Conservation (phyloP, 1,284 basidiomycete species). For the Naganishia cerealis region DNA sequence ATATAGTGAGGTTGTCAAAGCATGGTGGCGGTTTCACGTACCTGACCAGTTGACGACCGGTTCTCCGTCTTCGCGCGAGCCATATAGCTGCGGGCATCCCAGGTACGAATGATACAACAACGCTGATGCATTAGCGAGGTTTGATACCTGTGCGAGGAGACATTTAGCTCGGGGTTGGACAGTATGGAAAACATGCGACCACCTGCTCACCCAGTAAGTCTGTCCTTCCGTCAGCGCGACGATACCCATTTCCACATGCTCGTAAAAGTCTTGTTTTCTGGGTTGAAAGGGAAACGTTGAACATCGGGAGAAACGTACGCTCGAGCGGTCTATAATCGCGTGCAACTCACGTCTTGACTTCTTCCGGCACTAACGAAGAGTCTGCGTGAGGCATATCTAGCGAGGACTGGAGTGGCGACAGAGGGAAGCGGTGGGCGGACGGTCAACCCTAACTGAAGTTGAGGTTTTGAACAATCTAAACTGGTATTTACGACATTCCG, state of each 20-base stretch:
- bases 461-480: too few relatives aligned
- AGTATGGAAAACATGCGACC: not conserved
- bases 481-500: too few relatives aligned
- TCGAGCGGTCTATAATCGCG: not conserved
- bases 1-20: not conserved
- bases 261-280: slow-evolving; percentile 72
- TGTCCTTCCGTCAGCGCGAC: slow-evolving; percentile 65
- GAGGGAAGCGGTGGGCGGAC: too few relatives aligned
- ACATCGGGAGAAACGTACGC: not conserved
- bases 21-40: slow-evolving; percentile 53
- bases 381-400: slow-evolving; percentile 78
- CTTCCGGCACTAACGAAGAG: slow-evolving; percentile 67
- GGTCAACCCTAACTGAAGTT: too few relatives aligned
- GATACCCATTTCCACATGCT: slow-evolving; percentile 67
- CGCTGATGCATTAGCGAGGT: slow-evolving; percentile 76
- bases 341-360: slow-evolving; percentile 59
- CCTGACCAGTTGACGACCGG: slow-evolving; percentile 85
- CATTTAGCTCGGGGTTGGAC: too few relatives aligned
- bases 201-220: slow-evolving; percentile 66
- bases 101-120: slow-evolving; percentile 73
- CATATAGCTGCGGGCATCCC: slow-evolving; percentile 68
- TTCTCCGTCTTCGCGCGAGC: slow-evolving; percentile 54
- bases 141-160: slow-evolving; percentile 64
- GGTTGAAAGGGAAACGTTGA: not conserved
- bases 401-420: too few relatives aligned